Percentiles rank a stretch among this genome's conserved stretches.
Conservation (phyloP, 2,329 filamentous ascomycete genomes). For the Fusarium newnesense region DNA sequence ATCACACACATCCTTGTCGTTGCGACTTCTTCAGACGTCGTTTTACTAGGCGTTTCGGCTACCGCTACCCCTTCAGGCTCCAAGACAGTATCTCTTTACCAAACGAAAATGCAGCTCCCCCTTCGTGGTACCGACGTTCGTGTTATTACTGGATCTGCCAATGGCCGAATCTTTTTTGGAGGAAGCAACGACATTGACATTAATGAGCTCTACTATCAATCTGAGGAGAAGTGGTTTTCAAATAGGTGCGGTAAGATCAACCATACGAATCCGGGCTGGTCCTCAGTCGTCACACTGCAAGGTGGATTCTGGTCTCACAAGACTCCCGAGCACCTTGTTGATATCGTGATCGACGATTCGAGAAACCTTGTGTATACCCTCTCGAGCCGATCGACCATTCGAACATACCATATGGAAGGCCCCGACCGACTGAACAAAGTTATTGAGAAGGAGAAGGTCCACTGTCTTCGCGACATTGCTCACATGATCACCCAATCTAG, state of each 20-base stretch:
- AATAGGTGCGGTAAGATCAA: constrained; percentile 89
- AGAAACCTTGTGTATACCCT: constrained; percentile 91
- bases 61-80: constrained; percentile 74
- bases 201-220: constrained; percentile 94
- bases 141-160: constrained; percentile 82
- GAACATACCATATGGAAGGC: constrained; percentile 86
- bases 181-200: constrained; percentile 85
- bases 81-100: constrained; percentile 81
- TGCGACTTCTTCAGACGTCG: constrained; percentile 85
- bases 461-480: constrained; percentile 77
- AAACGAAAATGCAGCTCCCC: constrained; percentile 85
- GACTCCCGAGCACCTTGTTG: constrained; percentile 72
- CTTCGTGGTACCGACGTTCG: constrained; percentile 81
- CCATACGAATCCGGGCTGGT: constrained; percentile 81
- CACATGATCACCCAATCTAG: constrained; percentile 84
- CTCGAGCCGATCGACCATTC: constrained; percentile 87
- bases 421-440: constrained; percentile 69
- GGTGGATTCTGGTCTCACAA: constrained; percentile 62
- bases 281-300: constrained; percentile 67
- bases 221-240: constrained; percentile 97
- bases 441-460: constrained; percentile 72
- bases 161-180: constrained; percentile 93
- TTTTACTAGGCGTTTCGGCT: constrained; percentile 85
- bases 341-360: constrained; percentile 89
- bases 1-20: constrained; percentile 92